Conservation (phyloP, 768 basidiomycete genomes). For the Artomyces pyxidatus region DNA sequence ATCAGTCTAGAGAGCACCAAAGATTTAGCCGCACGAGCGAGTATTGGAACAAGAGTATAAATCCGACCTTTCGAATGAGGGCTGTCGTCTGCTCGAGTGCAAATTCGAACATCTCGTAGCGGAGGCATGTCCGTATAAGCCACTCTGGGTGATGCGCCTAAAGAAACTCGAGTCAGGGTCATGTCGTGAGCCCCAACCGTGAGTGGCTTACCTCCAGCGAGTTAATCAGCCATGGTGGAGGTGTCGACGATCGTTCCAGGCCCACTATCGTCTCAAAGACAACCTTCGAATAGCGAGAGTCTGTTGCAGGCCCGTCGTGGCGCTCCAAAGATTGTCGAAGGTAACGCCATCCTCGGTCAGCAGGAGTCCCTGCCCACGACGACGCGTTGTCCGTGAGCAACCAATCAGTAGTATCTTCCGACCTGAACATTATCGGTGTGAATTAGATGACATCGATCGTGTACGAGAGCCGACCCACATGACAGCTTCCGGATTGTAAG, state of each 20-base stretch:
- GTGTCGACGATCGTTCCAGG: slow-evolving; percentile 45
- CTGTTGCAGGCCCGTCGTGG: slow-evolving; percentile 64
- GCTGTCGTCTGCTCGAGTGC: slow-evolving; percentile 69
- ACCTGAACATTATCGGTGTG: slow-evolving; percentile 24
- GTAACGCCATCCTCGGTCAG: slow-evolving; percentile 83
- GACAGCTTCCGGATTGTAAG: slow-evolving; percentile 50
- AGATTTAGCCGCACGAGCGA: background rate
- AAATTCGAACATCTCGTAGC: slow-evolving; percentile 70
- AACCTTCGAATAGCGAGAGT: slow-evolving; percentile 70
- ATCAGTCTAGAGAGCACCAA: slow-evolving; percentile 36
- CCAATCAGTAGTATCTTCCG: slow-evolving; percentile 74
- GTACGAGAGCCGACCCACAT: slow-evolving; percentile 35
- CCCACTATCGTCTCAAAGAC: slow-evolving; percentile 71
- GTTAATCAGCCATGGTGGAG: slow-evolving; percentile 81
- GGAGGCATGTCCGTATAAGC: slow-evolving; percentile 70
- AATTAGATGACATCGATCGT: background rate
- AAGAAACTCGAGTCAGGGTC: no score
- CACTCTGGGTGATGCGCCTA: slow-evolving; percentile 78
- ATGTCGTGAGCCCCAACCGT: no score
- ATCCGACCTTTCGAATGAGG: slow-evolving; percentile 47
- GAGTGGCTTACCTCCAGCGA: slow-evolving; percentile 55
- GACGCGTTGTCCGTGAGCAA: slow-evolving; percentile 71
- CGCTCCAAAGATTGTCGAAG: slow-evolving; percentile 72
- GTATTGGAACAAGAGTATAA: slow-evolving; percentile 7
- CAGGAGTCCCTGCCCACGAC: slow-evolving; percentile 76